Evolutionary conservation across 1,284 basidiomycete species (phyloP).

Genomic region (Austroboletus niveus): DNA sequence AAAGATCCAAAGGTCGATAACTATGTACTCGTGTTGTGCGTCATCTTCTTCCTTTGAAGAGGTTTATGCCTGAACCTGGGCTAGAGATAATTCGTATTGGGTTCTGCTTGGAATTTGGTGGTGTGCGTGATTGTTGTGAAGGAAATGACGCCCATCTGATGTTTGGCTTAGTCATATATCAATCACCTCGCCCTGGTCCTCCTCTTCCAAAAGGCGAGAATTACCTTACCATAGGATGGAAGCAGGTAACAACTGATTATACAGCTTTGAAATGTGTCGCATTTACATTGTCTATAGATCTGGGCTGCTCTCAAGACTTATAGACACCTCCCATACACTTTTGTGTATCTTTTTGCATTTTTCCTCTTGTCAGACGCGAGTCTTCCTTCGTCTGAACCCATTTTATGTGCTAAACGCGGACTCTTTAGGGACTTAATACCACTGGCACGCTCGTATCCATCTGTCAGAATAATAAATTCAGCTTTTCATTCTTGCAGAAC

Average conservation of each 20-base stretch:
- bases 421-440: constrained; percentile 66
- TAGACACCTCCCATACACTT: constrained; percentile 71
- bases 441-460: constrained; percentile 75
- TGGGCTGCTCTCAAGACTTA: constrained; percentile 69
- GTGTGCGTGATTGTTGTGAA: constrained; percentile 51
- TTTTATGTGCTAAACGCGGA: not conserved
- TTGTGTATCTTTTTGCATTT: constrained; percentile 71
- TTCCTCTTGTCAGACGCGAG: constrained; percentile 74
- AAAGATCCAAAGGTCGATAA: constrained; percentile 70
- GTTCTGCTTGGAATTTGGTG: constrained; percentile 75
- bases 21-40: constrained; percentile 63
- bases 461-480: constrained; percentile 76
- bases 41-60: not conserved
- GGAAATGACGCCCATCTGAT: not conserved
- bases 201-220: constrained; percentile 66
- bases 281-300: constrained; percentile 43
- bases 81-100: constrained; percentile 73
- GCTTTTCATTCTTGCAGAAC: constrained; percentile 70
- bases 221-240: constrained; percentile 79
- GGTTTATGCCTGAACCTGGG: constrained; percentile 6
- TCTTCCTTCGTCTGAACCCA: not conserved
- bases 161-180: constrained; percentile 59
- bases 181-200: constrained; percentile 73
- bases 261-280: not conserved
- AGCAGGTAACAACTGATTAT: constrained; percentile 48